Evolutionary conservation across 768 basidiomycete genomes (phyloP).

Genomic region (Tylopilus felleus): DNA sequence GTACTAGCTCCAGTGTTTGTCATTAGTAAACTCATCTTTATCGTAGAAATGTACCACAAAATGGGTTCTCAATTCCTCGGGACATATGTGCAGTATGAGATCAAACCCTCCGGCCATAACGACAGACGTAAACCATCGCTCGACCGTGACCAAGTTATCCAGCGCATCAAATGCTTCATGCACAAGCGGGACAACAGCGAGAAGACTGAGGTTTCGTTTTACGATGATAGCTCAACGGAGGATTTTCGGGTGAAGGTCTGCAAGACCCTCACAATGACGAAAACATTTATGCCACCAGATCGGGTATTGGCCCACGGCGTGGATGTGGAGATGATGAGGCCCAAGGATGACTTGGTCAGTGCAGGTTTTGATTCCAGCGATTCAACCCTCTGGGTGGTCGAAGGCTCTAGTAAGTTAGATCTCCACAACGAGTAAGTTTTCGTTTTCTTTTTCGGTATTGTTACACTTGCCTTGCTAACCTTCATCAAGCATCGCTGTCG

Average conservation of each 20-base stretch:
- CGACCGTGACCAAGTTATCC: neutral
- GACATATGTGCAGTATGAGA: slow-evolving; percentile 2
- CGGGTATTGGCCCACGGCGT: neutral
- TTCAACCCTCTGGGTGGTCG: slow-evolving; percentile 12
- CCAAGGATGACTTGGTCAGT: neutral
- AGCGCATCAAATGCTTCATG: slow-evolving; percentile 9
- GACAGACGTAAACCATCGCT: neutral
- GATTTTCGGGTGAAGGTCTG: neutral
- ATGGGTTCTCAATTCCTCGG: slow-evolving; percentile 14
- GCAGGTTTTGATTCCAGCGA: slow-evolving; percentile 1
- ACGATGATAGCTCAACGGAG: neutral
- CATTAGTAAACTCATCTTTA: neutral
- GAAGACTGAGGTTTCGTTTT: slow-evolving; percentile 2
- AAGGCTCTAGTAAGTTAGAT: neutral
- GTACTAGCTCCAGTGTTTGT: neutral
- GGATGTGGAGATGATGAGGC: neutral
- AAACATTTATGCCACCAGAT: slow-evolving; percentile 8
- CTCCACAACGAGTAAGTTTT: slow-evolving; percentile 5
- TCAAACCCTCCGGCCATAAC: neutral
- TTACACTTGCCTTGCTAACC: neutral
- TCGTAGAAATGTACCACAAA: slow-evolving; percentile 10
- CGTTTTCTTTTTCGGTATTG: neutral
- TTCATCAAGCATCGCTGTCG: slow-evolving; percentile 8
- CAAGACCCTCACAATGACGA: slow-evolving; percentile 5
- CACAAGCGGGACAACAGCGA: slow-evolving; percentile 6